phyloP scores from a whole-genome alignment of 768 basidiomycete genomes.

The Trametes punicea region DNA sequence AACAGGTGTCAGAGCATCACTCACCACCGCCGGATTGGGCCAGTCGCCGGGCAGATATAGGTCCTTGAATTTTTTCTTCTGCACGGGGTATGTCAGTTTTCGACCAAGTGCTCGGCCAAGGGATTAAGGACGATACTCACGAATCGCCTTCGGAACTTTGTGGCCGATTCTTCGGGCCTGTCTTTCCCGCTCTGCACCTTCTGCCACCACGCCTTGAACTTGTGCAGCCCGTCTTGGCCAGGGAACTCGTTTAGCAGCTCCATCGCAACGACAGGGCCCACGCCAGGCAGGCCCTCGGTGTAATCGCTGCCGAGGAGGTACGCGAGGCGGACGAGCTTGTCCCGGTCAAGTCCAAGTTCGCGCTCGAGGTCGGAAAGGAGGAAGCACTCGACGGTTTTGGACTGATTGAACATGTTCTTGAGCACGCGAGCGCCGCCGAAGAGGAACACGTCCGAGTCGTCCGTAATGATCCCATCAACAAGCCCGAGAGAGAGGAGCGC shows the following conservation, averaged over 20 bases:
- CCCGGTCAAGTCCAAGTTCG: conserved; percentile 84
- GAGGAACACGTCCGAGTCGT: conserved; percentile 98
- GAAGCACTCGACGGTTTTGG: conserved; percentile 98
- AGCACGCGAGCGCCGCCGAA: conserved; percentile 95
- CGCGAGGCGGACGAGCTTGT: conserved; percentile 83
- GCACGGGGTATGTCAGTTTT: not conserved
- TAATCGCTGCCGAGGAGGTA: conserved; percentile 97
- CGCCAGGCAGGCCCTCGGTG: conserved; percentile 85
- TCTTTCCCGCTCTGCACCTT: conserved; percentile 92
- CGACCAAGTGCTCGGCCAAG: not conserved
- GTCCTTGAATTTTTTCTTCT: conserved; percentile 90
- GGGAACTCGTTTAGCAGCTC: conserved; percentile 93
- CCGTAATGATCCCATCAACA: conserved; percentile 97
- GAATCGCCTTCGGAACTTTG: conserved; percentile 80
- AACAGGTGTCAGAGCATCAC: conserved; percentile 20
- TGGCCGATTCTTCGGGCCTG: conserved; percentile 62
- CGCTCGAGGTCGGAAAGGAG: conserved; percentile 76
- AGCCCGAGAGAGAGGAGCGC: conserved; percentile 80
- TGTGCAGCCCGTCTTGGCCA: conserved; percentile 75
- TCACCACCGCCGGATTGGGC: conserved; percentile 89
- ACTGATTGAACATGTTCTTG: conserved; percentile 99
- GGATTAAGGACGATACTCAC: conserved; percentile 51
- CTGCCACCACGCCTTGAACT: conserved; percentile 93
- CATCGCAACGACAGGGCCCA: conserved; percentile 96
- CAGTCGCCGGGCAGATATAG: conserved; percentile 80